These are phyloP conservation scores for Penicillium manginii DNA, from an alignment of 495 filamentous ascomycete genomes.

Conservation along the genomic window DNA sequence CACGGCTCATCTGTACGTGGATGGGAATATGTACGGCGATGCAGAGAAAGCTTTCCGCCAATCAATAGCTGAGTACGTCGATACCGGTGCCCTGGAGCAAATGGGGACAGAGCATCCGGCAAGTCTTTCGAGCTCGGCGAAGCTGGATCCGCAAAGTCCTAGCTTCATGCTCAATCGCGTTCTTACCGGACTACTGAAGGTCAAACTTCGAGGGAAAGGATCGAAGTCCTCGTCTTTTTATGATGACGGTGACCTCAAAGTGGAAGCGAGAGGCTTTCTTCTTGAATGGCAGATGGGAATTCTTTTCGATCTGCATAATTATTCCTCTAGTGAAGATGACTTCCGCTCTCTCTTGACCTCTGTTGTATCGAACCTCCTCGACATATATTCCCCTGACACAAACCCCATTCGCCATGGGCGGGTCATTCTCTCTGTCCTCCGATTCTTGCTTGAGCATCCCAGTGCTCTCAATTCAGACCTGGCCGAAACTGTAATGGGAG, in stretches of 20 bases:
- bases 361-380: conserved; percentile 42
- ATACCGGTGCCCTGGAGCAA: conserved; percentile 43
- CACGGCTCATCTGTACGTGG: conserved; percentile 50
- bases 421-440: conserved; percentile 45
- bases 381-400: conserved; percentile 38
- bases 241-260: conserved; percentile 42
- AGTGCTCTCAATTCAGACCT: conserved; percentile 32
- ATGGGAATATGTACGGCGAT: conserved; percentile 37
- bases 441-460: conserved; percentile 44
- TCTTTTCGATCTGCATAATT: conserved; percentile 36
- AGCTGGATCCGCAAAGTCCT: conserved; percentile 40
- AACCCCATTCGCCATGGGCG: conserved; percentile 54
- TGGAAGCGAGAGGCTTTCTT: conserved; percentile 47
- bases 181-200: conserved; percentile 49
- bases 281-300: conserved; percentile 61
- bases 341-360: conserved; percentile 37
- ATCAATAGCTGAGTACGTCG: conserved; percentile 52
- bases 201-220: conserved; percentile 40
- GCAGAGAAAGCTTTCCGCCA: conserved; percentile 45
- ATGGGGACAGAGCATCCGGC: conserved; percentile 34
- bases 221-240: conserved; percentile 37
- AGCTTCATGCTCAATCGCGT: conserved; percentile 52
- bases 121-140: conserved; percentile 25
- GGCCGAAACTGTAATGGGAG: conserved; percentile 36
- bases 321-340: conserved; percentile 32